Evolutionary conservation across 352 stramenopile genomes (phyloP), one percentile per base, ranked within the genome.

Genomic region (Pythium volutum): DNA sequence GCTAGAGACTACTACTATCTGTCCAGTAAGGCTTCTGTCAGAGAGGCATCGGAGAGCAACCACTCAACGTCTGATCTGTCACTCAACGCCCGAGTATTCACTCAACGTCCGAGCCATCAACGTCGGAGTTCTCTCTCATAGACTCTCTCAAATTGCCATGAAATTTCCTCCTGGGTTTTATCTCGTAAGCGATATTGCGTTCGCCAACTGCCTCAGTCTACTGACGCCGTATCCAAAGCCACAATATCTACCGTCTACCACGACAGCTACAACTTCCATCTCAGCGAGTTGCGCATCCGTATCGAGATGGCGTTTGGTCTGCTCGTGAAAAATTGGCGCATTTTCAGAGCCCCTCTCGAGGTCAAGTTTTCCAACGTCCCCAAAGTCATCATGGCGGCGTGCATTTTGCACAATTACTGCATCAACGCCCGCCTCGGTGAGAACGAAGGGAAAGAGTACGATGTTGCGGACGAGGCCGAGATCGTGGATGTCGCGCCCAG

Each of bases 231-330:
- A 50, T 50, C 39, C 59, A 2, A 0, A 31, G 16, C 49, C 59
- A 49, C 14, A 23, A 48, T 50, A 22, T 20, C 1, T 3, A 14
- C 3, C 2, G 39, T 10, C 9, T 59, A 48, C 15, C 25, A 46
- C 2, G 51, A 61, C 33, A 61, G 59, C 50, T 79, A 62, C 49
- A 81, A 81, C 45, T 81, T 74, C 58, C 71, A 70, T 34, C 49
- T 76, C 3, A 74, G 55, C 31, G 72, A 80, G 26, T 38, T 80
- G 9, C 47, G 75, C 0, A 83, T 84, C 39, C 49, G 67, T 7
- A 71, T 84, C 48, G 69, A 33, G 9, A 33, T 33, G 29, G 29
- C 29, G 4, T 33, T 33, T 33, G 29, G 29, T 9, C 29, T 33
- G 4, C 9, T 33, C 4, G 29, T 33, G 29, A 33, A 33, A 4